Evolutionary conservation across 495 filamentous ascomycete genomes (phyloP).

Genomic region (Tuber melanosporum): DNA sequence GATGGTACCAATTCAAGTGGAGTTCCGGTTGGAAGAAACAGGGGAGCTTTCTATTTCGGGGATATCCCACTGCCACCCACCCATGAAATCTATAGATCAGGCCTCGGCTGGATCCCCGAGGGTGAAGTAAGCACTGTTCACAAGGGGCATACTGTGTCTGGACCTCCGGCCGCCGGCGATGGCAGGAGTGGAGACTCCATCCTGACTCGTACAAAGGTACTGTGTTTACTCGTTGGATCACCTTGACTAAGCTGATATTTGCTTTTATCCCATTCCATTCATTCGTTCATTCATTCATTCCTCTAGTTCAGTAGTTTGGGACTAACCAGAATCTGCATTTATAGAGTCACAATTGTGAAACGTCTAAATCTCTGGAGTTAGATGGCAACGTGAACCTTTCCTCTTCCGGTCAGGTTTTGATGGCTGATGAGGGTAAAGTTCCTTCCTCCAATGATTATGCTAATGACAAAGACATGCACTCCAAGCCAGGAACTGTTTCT

Average conservation of each 20-base stretch:
- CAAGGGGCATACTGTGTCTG: background rate
- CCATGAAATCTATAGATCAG: background rate
- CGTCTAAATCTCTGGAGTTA: background rate
- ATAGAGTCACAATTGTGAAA: background rate
- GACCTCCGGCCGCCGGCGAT: background rate
- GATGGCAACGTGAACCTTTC: background rate
- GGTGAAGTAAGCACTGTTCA: background rate
- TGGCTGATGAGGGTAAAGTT: background rate
- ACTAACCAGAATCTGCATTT: background rate
- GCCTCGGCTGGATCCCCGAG: background rate
- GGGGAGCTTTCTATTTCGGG: background rate
- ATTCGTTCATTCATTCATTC: too few relatives aligned
- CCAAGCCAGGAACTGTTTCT: background rate
- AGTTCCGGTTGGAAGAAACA: background rate
- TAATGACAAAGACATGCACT: background rate
- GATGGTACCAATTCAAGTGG: background rate
- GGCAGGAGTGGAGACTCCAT: background rate
- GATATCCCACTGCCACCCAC: background rate
- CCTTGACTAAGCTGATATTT: background rate
- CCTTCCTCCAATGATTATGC: background rate
- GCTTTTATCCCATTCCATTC: background rate
- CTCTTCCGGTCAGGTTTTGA: background rate
- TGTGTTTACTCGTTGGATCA: background rate
- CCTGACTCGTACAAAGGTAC: background rate
- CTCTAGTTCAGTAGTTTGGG: background rate